Evolutionary conservation across 2,329 filamentous ascomycete species (phyloP), one percentile per base, ranked within the genome.

Genomic region (Aspergillus intermedius): DNA sequence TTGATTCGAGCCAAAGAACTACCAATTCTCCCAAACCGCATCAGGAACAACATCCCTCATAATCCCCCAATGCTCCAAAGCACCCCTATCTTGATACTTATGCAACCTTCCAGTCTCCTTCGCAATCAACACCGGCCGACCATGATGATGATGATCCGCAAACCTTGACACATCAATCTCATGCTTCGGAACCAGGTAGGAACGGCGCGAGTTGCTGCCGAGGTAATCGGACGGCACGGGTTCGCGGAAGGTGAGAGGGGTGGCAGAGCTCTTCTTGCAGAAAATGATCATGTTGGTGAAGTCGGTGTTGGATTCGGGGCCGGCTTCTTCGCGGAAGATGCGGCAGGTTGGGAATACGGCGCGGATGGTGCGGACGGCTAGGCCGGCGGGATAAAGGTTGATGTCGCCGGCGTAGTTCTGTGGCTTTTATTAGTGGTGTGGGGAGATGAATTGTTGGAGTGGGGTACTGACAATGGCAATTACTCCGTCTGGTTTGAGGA

Each of bases 251-350:
- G 64, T 72, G 34, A 90, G 70, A 0, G 73, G 70, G 5, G 54
- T 57, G 21, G 59, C 55, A 22, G 71, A 64, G 9, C 72, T 75
- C 70, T 90, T 91, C 50, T 81, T 83, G 76, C 93, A 98, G 74
- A 96, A 96, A 51, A 97, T 83, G 42, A 97, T 87, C 80, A 97
- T 89, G 74, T 98, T 98, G 64, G 90, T 88, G 67, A 97, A 96
- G 63, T 95, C 88, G 32, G 75, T 73, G 19, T 80, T 67, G 6
- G 73, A 68, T 4, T 80, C 73, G 2, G 75, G 70, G 1, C 76
- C 70, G 3, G 81, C 76, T 22, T 79, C 77, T 70, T 98, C 93
- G 53, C 93, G 85, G 78, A 90, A 98, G 59, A 95, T 82, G 51
- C 90, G 87, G 71, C 93, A 98, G 3, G 83, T 81, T n/a, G 88